Percentiles rank a stretch among this genome's conserved stretches.
Evolutionary conservation across 139 green algal genomes (phyloP).

Genomic region (Chlamydomonas asymmetrica): DNA sequence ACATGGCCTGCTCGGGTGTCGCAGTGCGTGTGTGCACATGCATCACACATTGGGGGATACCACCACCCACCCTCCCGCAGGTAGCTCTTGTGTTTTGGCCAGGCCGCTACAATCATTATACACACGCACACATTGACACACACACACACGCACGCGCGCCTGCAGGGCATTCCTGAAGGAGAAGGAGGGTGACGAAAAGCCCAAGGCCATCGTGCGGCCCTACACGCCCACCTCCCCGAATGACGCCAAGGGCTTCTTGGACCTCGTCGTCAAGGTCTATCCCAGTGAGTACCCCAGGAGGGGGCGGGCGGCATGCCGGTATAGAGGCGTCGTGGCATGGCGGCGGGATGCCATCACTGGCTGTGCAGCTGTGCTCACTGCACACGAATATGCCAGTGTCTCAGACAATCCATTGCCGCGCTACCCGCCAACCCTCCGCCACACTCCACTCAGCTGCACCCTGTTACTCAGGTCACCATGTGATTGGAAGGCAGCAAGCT

Average conservation of each 20-base stretch:
- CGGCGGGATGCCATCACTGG: too few species aligned
- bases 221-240: constrained; percentile 44
- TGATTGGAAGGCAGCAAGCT: too few species aligned
- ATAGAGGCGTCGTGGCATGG: too few species aligned
- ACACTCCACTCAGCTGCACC: too few species aligned
- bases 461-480: too few species aligned
- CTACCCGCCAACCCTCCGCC: too few species aligned
- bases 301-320: not conserved
- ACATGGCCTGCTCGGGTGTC: not conserved
- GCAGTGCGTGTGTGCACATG: not conserved
- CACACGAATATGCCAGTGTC: too few species aligned
- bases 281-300: too few species aligned
- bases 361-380: too few species aligned
- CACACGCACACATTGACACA: not conserved
- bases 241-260: constrained; percentile 42
- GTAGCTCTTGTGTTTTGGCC: too few species aligned
- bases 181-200: constrained; percentile 37
- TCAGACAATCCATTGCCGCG: too few species aligned
- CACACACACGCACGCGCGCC: not conserved
- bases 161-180: constrained; percentile 29
- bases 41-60: not conserved
- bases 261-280: constrained; percentile 53
- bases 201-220: constrained; percentile 46
- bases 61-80: not conserved
- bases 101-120: too few species aligned